phyloP scores from a whole-genome alignment of 2,329 filamentous ascomycete genomes.

The Dactylellina sp. region DNA sequence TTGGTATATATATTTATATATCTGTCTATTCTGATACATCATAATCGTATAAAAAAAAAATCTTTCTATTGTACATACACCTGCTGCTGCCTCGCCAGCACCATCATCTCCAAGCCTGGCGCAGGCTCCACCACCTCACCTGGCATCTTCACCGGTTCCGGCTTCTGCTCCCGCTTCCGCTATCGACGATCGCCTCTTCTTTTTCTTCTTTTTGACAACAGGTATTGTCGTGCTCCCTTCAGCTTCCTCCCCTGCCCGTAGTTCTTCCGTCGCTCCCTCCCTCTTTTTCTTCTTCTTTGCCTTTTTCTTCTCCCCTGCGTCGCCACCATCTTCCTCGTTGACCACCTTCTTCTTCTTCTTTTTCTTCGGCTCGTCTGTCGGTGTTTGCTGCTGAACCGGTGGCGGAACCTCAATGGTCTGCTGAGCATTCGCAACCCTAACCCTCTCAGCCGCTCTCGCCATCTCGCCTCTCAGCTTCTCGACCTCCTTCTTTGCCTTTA shows the following conservation, averaged over 20 bases:
- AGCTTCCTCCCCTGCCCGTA: slow-evolving; percentile 57
- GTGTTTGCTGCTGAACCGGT: slow-evolving; percentile 22
- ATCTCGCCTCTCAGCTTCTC: slow-evolving; percentile 88
- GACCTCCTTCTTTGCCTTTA: slow-evolving; percentile 85
- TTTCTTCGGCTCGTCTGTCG: slow-evolving; percentile 70
- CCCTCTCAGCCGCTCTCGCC: slow-evolving; percentile 78
- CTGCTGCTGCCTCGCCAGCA: slow-evolving; percentile 27
- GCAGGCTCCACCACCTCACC: slow-evolving; percentile 50
- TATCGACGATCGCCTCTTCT: slow-evolving; percentile 63
- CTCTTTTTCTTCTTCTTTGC: slow-evolving; percentile 49
- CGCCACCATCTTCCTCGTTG: slow-evolving; percentile 18
- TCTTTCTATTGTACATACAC: slow-evolving; percentile 38
- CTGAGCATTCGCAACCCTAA: slow-evolving; percentile 75
- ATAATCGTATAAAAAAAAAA: slow-evolving; percentile 9
- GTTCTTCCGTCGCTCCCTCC: slow-evolving; percentile 15
- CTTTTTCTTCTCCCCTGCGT: slow-evolving; percentile 35
- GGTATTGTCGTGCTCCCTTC: slow-evolving; percentile 52
- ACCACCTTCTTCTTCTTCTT: slow-evolving; percentile 59
- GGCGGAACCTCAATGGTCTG: slow-evolving; percentile 65
- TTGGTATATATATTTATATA: too few species aligned
- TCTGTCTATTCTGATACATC: slow-evolving; percentile 15
- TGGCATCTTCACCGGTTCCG: slow-evolving; percentile 33
- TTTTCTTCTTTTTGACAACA: slow-evolving; percentile 69
- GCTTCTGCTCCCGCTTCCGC: slow-evolving; percentile 59
- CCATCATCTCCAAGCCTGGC: slow-evolving; percentile 12